These are phyloP conservation scores for Termitomyces sp. DNA, from an alignment of 768 basidiomycete species.

Conservation along the genomic window DNA sequence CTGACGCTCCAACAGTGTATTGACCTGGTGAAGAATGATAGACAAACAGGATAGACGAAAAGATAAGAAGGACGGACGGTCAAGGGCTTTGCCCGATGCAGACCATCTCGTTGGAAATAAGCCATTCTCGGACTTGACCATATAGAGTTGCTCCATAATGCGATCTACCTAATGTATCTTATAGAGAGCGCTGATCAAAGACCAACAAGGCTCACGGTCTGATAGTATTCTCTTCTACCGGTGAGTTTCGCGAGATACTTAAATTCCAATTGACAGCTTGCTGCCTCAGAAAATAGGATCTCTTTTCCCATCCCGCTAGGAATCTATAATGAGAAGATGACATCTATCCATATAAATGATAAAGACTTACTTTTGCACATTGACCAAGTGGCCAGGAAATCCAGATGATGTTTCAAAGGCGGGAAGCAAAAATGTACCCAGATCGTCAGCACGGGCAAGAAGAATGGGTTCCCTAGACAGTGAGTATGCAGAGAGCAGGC, in stretches of 20 bases:
- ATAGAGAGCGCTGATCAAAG: background rate
- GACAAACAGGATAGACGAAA: background rate
- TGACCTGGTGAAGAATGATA: slow-evolving; percentile 22
- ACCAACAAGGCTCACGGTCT: slow-evolving; percentile 16
- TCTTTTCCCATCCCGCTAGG: slow-evolving; percentile 24
- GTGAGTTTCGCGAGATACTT: slow-evolving; percentile 70
- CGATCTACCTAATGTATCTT: slow-evolving; percentile 22
- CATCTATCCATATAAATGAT: background rate
- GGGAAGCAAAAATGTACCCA: slow-evolving; percentile 57
- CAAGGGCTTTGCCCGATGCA: slow-evolving; percentile 17
- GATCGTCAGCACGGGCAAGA: slow-evolving; percentile 58
- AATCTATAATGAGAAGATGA: background rate
- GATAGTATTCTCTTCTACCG: slow-evolving; percentile 47
- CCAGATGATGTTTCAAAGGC: slow-evolving; percentile 59
- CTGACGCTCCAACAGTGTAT: slow-evolving; percentile 48
- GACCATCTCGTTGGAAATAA: slow-evolving; percentile 30
- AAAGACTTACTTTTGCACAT: slow-evolving; percentile 39
- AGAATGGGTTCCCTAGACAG: slow-evolving; percentile 57
- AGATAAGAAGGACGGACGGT: slow-evolving; percentile 15
- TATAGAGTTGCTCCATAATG: slow-evolving; percentile 33
- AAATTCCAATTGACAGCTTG: slow-evolving; percentile 67
- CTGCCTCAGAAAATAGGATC: slow-evolving; percentile 31
- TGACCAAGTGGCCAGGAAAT: slow-evolving; percentile 57
- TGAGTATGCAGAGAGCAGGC: slow-evolving; percentile 72
- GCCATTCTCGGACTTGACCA: slow-evolving; percentile 22